Base-by-base conservation (phyloP, 1,284 basidiomycete species). In the Boletus coffeatus region DNA sequence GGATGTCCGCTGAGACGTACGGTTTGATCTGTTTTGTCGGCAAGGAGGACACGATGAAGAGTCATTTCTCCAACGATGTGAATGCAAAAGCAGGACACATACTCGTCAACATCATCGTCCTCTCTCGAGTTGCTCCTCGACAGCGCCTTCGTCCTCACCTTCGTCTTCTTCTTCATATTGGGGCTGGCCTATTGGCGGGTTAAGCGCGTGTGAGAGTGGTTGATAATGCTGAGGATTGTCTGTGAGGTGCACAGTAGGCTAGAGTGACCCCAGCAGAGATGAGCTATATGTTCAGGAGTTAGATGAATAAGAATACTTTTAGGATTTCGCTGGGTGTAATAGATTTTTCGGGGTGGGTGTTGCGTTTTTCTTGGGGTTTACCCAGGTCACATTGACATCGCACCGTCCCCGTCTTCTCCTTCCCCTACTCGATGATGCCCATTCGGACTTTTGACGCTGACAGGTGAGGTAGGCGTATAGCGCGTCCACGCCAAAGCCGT, bases 211-310 rank as follows among this genome's bases (percentile, higher is more conserved):
- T 64, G 89, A 91, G 69, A 91, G 80, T 53, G 89, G 86, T 67
- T 89, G 88, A 77, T 90, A 90, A 70, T 88, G 85, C 73, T 90
- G 88, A 62, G 86, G 84, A 72, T 88, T 87, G 76, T 88, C 87
- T 87, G 89, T 89, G 65, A 50, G 53, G 56, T 50, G 37, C 55
- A 61, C 63, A 55, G 53, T 13, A 16, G 57, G 46, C 39, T 63
- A 50, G 41, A 60, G 46, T 65, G 56, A 60, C 66, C 66, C 58
- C 41, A 36, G 25, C 29, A 11, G 13, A 58, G 56, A 69, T 68
- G 66, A 62, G 66, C 48, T 25, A 69, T 73, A 64, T 69, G 71
- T 63, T 71, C 62, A 67, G 61, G 71, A 67, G 69, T 56, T 62
- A 62, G 64, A 67, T 64, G 58, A 59, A 61, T 62, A 58, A 61